These are phyloP conservation scores for Zymoseptoria passerinii DNA, from an alignment of 2,329 filamentous ascomycete species.

Conservation along the genomic window DNA sequence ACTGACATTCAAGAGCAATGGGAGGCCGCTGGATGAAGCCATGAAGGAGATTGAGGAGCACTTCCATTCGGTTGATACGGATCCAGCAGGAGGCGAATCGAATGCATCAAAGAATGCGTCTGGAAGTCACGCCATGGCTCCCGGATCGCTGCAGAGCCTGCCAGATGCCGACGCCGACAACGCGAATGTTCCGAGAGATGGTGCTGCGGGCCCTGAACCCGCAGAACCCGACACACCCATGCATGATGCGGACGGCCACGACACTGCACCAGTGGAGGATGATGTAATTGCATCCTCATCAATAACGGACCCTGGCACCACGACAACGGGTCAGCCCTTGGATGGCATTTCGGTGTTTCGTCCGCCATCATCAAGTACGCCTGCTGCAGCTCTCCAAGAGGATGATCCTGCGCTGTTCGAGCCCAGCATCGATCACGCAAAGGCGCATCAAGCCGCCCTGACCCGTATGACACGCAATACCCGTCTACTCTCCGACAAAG, in stretches of 20 bases:
- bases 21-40: constrained; percentile 73
- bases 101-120: constrained; percentile 5
- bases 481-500: constrained; percentile 72
- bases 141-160: constrained; percentile 12
- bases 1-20: constrained; percentile 66
- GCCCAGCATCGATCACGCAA: constrained; percentile 67
- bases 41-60: constrained; percentile 72
- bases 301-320: constrained; percentile 9
- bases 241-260: constrained; percentile 8
- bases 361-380: constrained; percentile 65
- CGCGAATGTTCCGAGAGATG: constrained; percentile 15
- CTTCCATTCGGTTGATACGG: constrained; percentile 48
- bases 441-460: constrained; percentile 63
- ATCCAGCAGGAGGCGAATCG: constrained; percentile 12
- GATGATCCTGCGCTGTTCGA: constrained; percentile 68
- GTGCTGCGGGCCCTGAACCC: constrained; percentile 19
- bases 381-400: constrained; percentile 59
- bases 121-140: constrained; percentile 21
- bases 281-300: constrained; percentile 26
- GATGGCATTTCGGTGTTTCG: constrained; percentile 52
- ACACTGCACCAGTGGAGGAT: constrained; percentile 11
- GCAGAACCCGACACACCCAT: constrained; percentile 21
- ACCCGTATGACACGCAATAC: constrained; percentile 58
- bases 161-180: constrained; percentile 20
- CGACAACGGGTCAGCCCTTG: constrained; percentile 1